Evolutionary conservation across 805 yeast species (phyloP).

Genomic region (Myxozyma mucilagina): DNA sequence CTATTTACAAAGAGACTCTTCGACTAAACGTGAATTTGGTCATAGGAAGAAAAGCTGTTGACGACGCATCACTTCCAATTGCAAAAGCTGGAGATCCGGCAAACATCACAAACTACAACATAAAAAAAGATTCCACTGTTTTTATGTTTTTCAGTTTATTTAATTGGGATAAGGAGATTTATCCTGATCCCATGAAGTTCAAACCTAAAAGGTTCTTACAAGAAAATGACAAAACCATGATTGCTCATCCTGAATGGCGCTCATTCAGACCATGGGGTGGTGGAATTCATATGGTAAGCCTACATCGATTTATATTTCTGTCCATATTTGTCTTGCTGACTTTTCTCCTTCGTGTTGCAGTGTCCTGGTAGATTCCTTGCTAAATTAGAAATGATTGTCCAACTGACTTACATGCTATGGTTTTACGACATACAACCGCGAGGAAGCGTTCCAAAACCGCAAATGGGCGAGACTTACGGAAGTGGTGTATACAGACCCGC

Average conservation of each 20-base stretch:
- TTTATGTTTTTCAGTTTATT: slow-evolving; percentile 8
- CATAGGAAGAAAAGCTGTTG: slow-evolving; percentile 8
- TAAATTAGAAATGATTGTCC: slow-evolving; percentile 7
- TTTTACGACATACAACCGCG: slow-evolving; percentile 10
- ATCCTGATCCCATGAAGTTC: slow-evolving; percentile 24
- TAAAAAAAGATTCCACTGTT: slow-evolving; percentile 4
- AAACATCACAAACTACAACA: not conserved
- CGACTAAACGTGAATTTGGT: slow-evolving; percentile 10
- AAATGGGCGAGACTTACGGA: slow-evolving; percentile 10
- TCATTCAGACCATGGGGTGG: slow-evolving; percentile 26
- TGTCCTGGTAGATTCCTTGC: slow-evolving; percentile 25
- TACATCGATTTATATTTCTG: not conserved
- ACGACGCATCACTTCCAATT: slow-evolving; percentile 7
- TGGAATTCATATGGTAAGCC: slow-evolving; percentile 19
- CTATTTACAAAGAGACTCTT: slow-evolving; percentile 21
- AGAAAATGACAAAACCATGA: slow-evolving; percentile 2
- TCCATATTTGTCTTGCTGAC: not conserved
- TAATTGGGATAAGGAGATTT: slow-evolving; percentile 22
- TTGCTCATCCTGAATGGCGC: slow-evolving; percentile 12
- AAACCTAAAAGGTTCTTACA: slow-evolving; percentile 12
- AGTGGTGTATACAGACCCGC: slow-evolving; percentile 8
- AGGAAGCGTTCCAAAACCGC: slow-evolving; percentile 2
- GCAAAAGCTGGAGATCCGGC: not conserved
- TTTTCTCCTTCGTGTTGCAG: not conserved
- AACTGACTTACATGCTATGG: slow-evolving; percentile 7